Percentiles rank a stretch among this genome's conserved stretches.
Evolutionary conservation across 192 early-diverging fungal species (phyloP).

Genomic region (Backusella sp.): DNA sequence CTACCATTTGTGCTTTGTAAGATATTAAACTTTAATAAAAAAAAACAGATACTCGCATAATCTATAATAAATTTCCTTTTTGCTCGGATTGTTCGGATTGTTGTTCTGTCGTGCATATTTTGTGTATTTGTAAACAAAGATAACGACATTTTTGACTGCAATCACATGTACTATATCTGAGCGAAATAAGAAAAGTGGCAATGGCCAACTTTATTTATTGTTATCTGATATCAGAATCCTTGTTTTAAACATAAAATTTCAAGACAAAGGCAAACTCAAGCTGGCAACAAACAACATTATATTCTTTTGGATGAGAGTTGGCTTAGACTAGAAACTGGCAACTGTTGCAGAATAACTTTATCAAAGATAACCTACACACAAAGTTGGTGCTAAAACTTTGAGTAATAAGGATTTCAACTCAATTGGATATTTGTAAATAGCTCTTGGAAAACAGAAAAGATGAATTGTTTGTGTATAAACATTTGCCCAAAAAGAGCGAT

Average conservation of each 20-base stretch:
- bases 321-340: neutral
- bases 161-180: neutral
- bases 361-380: neutral
- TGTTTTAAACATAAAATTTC: neutral
- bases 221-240: constrained; percentile 6
- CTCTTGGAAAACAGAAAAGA: neutral
- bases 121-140: constrained; percentile 9
- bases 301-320: neutral
- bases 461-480: constrained; percentile 6
- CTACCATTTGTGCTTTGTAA: neutral
- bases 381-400: neutral
- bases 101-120: constrained; percentile 3
- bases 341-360: neutral
- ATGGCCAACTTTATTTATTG: constrained; percentile 2
- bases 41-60: neutral
- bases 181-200: neutral
- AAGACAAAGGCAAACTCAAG: neutral
- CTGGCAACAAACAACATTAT: neutral
- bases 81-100: constrained; percentile 4
- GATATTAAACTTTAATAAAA: constrained; percentile 5
- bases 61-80: constrained; percentile 5
- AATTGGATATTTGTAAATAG: neutral
- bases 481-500: neutral
- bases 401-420: neutral
- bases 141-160: constrained; percentile 7